phyloP scores from a whole-genome alignment of 1,284 basidiomycete genomes.

The Cerrena zonata region DNA sequence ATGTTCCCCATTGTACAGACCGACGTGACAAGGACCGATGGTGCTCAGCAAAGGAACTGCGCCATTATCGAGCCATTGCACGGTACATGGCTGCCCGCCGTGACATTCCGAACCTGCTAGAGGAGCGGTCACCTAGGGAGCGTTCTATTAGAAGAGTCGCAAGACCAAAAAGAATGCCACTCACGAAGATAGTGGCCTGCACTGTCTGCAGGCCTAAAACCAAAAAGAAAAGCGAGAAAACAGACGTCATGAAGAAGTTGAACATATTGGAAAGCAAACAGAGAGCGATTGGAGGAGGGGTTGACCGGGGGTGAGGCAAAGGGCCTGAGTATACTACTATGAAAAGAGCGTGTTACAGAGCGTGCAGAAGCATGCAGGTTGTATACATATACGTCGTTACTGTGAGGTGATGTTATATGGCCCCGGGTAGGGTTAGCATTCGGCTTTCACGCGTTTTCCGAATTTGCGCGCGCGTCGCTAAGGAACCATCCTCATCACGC shows the following conservation, averaged over 20 bases:
- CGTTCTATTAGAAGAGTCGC: not conserved
- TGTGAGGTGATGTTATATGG: not conserved
- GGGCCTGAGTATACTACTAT: not conserved
- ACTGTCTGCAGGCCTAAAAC: slow-evolving; percentile 1
- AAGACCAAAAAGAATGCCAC: not conserved
- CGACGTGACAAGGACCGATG: slow-evolving; percentile 48
- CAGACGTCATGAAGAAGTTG: not conserved
- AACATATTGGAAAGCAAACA: not conserved
- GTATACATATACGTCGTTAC: not conserved
- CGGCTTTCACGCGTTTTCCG: not conserved
- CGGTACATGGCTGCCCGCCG: slow-evolving; percentile 45
- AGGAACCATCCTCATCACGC: not conserved
- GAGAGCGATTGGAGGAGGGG: slow-evolving; percentile 1
- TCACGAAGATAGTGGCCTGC: slow-evolving; percentile 7
- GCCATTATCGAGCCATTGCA: slow-evolving; percentile 62
- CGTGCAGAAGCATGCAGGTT: not conserved
- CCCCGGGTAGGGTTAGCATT: not conserved
- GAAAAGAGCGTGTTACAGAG: not conserved
- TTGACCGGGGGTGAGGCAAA: not conserved
- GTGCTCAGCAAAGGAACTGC: slow-evolving; percentile 38
- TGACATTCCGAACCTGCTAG: slow-evolving; percentile 36
- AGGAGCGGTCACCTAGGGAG: slow-evolving; percentile 46
- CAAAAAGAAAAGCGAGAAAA: not conserved
- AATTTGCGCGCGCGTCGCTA: not conserved
- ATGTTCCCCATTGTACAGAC: slow-evolving; percentile 47